Evolutionary conservation across 495 filamentous ascomycete genomes (phyloP), one percentile per base, ranked within the genome.

Genomic region (Daldinia loculata): DNA sequence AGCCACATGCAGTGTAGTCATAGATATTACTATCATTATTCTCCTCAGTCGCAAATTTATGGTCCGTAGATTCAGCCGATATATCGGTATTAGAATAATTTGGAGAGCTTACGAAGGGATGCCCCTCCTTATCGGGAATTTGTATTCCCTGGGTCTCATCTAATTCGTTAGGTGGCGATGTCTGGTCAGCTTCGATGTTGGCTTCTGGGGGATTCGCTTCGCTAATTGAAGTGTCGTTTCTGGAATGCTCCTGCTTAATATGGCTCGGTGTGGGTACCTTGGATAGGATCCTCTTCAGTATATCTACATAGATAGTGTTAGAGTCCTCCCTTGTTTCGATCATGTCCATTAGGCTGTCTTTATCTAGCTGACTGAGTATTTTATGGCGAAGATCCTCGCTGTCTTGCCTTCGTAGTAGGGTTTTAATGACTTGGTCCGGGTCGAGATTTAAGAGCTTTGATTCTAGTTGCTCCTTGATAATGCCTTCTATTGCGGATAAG

Each of bases 351-450:
- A 65, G 24, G 27, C n/a, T 36, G 14, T 38, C 29, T 29, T 39
- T 29, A 27, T 48, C 27, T 41, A 64, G 36, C 11, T 45, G 38
- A n/a, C n/a, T 14, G 15, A 65, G 55, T 12, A 56, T 26, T 24
- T 34, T 56, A 3, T 64, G 12, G 34, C 29, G 29, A 45, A 64
- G 43, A 19, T 11, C 26, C 32, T 45, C 19, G 3, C 3, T 12
- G 38, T 64, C 51, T 55, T 55, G 5, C n/a, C 61, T 64, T 45
- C n/a, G 50, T 34, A 45, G 2, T n/a, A 56, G 30, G 15, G 15
- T n/a, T 17, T 56, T n/a, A 15, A 56, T 34, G 4, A 64, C 24
- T 9, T 56, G 24, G 11, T 45, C 24, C 11, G 51, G 2, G 15
- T n/a, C 26, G 4, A 64, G 61, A 43, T 56, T 64, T 15, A 17